phyloP scores from a whole-genome alignment of 345 rosid genomes.

The Citrus sinensis region DNA sequence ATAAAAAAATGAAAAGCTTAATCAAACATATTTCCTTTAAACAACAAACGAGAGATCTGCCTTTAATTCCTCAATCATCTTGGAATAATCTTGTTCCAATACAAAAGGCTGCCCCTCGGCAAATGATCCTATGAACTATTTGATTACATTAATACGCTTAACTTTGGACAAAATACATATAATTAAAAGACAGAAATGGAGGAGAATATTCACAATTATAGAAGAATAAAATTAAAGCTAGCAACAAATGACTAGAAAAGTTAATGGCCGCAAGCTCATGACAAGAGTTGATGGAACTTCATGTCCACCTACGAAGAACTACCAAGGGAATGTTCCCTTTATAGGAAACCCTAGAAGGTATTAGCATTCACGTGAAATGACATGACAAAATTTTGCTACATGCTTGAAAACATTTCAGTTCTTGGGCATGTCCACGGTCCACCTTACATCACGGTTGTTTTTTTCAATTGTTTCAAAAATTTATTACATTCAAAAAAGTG shows the following conservation, averaged over 20 bases:
- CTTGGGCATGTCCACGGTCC: neutral
- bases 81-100: constrained; percentile 15
- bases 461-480: too few relatives aligned
- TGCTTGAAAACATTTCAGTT: neutral
- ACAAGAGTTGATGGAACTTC: constrained; percentile 13
- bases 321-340: constrained; percentile 15
- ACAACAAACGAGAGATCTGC: constrained; percentile 42
- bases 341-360: constrained; percentile 7
- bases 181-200: too few relatives aligned
- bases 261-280: constrained; percentile 6
- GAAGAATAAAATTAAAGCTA: too few relatives aligned
- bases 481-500: too few relatives aligned
- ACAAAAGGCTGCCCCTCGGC: constrained; percentile 2
- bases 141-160: neutral
- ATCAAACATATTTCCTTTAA: constrained; percentile 16
- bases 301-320: constrained; percentile 3
- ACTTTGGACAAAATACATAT: neutral
- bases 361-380: constrained; percentile 14
- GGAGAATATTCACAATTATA: neutral
- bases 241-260: neutral
- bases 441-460: neutral
- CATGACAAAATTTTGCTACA: neutral
- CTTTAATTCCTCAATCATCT: constrained; percentile 48
- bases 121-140: neutral
- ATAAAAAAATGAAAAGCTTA: neutral